Evolutionary conservation across 371 early-diverging fungal species (phyloP).

Genomic region (Rhizopus stolonifer): DNA sequence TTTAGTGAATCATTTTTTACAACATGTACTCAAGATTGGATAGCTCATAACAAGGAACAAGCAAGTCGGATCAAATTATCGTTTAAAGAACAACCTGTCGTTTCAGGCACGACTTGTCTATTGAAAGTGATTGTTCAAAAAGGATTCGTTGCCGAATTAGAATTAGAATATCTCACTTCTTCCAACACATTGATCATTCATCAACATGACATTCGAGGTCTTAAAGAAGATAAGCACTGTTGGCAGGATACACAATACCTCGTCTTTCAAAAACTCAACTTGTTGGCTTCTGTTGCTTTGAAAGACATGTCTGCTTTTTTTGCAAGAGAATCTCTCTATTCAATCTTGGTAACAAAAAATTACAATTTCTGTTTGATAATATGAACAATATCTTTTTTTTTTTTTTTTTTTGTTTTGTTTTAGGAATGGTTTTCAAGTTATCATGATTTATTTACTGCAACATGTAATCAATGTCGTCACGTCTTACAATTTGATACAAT

Average conservation of each 20-base stretch:
- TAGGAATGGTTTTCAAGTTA: conserved; percentile 48
- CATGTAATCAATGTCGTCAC: conserved; percentile 46
- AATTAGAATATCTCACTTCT: conserved; percentile 28
- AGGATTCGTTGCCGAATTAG: conserved; percentile 29
- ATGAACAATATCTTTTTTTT: too few relatives aligned
- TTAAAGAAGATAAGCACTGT: conserved; percentile 31
- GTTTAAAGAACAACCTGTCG: conserved; percentile 27
- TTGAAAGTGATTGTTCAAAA: conserved; percentile 34
- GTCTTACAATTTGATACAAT: conserved; percentile 46
- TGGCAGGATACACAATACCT: conserved; percentile 37
- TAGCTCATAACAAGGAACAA: conserved; percentile 26
- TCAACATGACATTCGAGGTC: conserved; percentile 38
- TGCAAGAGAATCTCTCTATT: conserved; percentile 33
- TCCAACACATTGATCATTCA: conserved; percentile 37
- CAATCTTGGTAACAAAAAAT: conserved; percentile 32
- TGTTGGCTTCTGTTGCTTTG: conserved; percentile 33
- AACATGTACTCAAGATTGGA: conserved; percentile 29
- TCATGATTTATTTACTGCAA: conserved; percentile 35
- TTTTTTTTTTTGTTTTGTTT: too few relatives aligned
- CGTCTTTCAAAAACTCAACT: conserved; percentile 41
- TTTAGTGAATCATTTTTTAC: conserved; percentile 28
- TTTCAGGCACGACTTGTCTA: conserved; percentile 36
- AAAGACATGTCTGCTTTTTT: conserved; percentile 37
- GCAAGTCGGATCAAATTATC: conserved; percentile 15
- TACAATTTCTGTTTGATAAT: too few relatives aligned